Evolutionary conservation across 305 asterid species (phyloP).

Genomic region (Fraxinus xanthoxyloides): DNA sequence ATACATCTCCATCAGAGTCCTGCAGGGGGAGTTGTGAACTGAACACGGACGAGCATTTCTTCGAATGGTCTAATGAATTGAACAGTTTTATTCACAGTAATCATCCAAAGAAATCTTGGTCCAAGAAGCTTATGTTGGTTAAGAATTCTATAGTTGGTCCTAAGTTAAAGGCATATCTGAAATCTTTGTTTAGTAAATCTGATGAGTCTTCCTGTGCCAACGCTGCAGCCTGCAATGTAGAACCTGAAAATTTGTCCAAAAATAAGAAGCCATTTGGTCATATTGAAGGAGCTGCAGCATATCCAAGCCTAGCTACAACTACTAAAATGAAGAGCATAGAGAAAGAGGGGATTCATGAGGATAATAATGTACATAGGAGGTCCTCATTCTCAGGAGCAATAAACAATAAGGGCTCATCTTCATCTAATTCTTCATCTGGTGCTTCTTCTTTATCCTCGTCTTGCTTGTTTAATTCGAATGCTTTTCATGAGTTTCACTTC

Average conservation of each 20-base stretch:
- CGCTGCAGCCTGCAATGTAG: constrained; percentile 15
- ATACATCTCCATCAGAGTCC: constrained; percentile 63
- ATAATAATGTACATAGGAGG: constrained; percentile 38
- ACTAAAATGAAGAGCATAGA: constrained; percentile 39
- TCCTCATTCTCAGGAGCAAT: constrained; percentile 72
- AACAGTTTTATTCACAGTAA: constrained; percentile 32
- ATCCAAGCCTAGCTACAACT: constrained; percentile 22
- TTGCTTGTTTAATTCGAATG: constrained; percentile 41
- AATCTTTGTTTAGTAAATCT: constrained; percentile 48
- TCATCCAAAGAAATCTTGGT: constrained; percentile 48
- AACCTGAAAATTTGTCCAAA: constrained; percentile 17
- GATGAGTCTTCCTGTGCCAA: constrained; percentile 1
- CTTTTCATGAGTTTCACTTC: constrained; percentile 34
- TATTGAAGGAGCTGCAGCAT: neutral
- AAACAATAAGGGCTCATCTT: constrained; percentile 41
- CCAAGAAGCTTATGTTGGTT: constrained; percentile 57
- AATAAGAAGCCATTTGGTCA: neutral
- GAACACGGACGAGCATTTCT: constrained; percentile 58
- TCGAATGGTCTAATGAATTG: constrained; percentile 67
- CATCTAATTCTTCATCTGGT: constrained; percentile 32
- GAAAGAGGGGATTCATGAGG: constrained; percentile 27
- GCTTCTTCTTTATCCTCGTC: constrained; percentile 55
- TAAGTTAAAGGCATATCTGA: constrained; percentile 63
- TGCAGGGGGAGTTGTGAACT: constrained; percentile 73
- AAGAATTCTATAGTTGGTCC: constrained; percentile 45